A percentile compares a stretch with the other conserved stretches of the same genome.
Conservation (phyloP, 257 asterid species). For the Salvia hispanica region DNA sequence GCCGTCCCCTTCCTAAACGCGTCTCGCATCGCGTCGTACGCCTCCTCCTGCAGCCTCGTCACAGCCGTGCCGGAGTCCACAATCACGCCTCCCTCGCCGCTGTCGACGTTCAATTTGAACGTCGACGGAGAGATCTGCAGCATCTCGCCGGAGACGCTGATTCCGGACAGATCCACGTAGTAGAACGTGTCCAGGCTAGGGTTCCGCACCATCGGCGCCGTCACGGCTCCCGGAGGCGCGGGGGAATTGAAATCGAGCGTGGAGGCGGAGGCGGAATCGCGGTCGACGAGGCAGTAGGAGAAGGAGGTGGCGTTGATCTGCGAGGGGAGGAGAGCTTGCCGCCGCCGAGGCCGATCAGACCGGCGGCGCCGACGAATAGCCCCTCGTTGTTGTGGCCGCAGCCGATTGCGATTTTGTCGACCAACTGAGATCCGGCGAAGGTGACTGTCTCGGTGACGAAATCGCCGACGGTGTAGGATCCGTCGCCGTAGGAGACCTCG, state of each 20-base stretch:
- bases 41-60: conserved; percentile 72
- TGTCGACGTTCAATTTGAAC: conserved; percentile 43
- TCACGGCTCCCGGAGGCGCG: conserved; percentile 53
- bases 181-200: conserved; percentile 68
- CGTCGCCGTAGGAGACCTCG: conserved; percentile 94
- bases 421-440: conserved; percentile 58
- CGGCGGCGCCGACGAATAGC: conserved; percentile 85
- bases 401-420: conserved; percentile 74
- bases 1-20: conserved; percentile 66
- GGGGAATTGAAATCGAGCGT: conserved; percentile 68
- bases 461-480: conserved; percentile 92
- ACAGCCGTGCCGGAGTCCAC: conserved; percentile 93
- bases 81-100: conserved; percentile 88
- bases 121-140: conserved; percentile 50
- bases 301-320: conserved; percentile 77
- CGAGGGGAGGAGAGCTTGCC: conserved; percentile 74
- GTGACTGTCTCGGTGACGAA: conserved; percentile 77
- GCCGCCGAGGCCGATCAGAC: conserved; percentile 90
- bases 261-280: conserved; percentile 74
- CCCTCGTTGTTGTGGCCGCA: conserved; percentile 97
- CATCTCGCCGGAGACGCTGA: conserved; percentile 71
- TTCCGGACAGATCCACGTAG: conserved; percentile 69
- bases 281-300: conserved; percentile 89
- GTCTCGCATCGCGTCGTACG: conserved; percentile 67
- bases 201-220: conserved; percentile 63